Evolutionary conservation across 2,329 filamentous ascomycete species (phyloP).

Genomic region (Monosporascus sp.): DNA sequence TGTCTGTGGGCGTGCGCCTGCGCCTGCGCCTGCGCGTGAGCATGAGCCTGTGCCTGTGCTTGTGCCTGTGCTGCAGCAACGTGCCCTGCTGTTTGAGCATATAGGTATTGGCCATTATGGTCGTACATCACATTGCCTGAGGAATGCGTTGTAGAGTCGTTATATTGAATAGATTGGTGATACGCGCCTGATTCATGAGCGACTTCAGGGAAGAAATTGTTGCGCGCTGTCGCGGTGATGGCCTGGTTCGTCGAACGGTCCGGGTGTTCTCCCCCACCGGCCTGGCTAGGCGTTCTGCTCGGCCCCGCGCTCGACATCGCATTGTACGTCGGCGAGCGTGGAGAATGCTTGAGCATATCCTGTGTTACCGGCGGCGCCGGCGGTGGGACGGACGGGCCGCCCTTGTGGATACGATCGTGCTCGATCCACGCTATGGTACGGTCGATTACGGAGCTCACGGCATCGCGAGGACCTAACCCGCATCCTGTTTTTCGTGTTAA

Average conservation of each 20-base stretch:
- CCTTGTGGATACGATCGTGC: conserved; percentile 39
- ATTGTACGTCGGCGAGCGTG: conserved; percentile 23
- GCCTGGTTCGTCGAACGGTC: conserved; percentile 18
- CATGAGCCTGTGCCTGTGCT: conserved; percentile 19
- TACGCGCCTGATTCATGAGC: conserved; percentile 19
- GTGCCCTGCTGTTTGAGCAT: conserved; percentile 21
- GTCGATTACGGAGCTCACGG: conserved; percentile 45
- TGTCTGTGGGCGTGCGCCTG: conserved; percentile 16
- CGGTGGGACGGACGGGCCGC: conserved; percentile 13
- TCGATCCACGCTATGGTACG: conserved; percentile 50
- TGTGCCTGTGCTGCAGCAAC: conserved; percentile 19
- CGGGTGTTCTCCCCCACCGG: conserved; percentile 13
- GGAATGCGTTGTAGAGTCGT: conserved; percentile 17
- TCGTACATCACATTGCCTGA: conserved; percentile 21
- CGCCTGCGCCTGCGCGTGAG: conserved; percentile 22
- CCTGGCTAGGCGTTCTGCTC: conserved; percentile 11
- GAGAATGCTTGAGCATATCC: conserved; percentile 26
- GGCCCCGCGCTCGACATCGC: conserved; percentile 14
- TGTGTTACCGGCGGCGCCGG: conserved; percentile 17
- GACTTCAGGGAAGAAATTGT: conserved; percentile 22
- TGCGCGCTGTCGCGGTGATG: conserved; percentile 17
- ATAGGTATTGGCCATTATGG: conserved; percentile 21
- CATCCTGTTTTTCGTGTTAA: conserved; percentile 32
- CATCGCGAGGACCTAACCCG: conserved; percentile 37
- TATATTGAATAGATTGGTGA: conserved; percentile 21